Base-by-base conservation (phyloP, 2,329 filamentous ascomycete species). In the Trichoderma endophyticum region DNA sequence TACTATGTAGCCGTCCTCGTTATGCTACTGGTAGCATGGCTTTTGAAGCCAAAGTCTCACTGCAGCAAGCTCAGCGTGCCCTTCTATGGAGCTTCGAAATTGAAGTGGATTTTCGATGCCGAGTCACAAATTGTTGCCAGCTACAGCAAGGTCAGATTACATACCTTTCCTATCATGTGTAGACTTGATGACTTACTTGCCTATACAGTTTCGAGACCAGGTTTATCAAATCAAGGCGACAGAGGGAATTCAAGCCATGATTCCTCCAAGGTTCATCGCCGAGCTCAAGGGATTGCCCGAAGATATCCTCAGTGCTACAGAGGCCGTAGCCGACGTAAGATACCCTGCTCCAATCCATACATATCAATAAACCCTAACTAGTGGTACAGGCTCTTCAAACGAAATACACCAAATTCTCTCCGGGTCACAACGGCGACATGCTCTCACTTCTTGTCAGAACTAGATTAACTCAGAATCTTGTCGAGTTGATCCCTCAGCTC, bases 191-290 rank as follows among this genome's bases (percentile, higher is more conserved):
- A 30, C 76, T 80, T 28, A 80, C 73, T 21, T 26, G 7, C 7
- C 67, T 21, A 69, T 28, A 8, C 34, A 86, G 84, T 87, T 86
- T 71, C 81, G 82, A 51, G 84, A 86, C 74, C 79, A 76, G n/a
- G 82, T 84, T 18, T 87, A 87, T 70, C 84, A 86, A 73, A 85
- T 87, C 77, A 84, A 82, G 75, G 84, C 84, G 5, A 87, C 85
- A 2, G 85, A 87, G 75, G 85, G 85, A 12, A 73, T 82, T 18
- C 84, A 86, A 73, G 84, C 85, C 11, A 77, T 87, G 62, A 80
- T 87, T 34, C 85, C 85, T 3, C 79, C 83, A 12, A 82, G 78
- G 21, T 77, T 86, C 11, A 78, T 87, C 3, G 77, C 81, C 12
- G 85, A 87, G 76, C 78, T 87, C 28, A 86, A 86, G 75, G 81